These are phyloP conservation scores for Pelargonium fulgidum DNA, from an alignment of 441 rosid species.

Conservation along the genomic window DNA sequence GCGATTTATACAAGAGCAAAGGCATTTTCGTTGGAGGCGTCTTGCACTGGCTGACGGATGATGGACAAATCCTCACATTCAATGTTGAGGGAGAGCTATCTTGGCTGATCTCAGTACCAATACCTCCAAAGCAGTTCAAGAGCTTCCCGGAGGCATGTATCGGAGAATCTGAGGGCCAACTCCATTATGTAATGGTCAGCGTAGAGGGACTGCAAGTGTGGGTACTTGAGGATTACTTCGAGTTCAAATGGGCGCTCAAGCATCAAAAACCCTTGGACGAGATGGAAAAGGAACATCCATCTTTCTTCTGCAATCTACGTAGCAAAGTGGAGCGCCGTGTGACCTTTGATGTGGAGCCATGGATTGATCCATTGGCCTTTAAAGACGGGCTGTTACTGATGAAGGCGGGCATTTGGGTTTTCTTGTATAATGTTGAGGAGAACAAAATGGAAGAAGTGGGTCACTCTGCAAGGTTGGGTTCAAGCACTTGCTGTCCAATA, in stretches of 20 bases:
- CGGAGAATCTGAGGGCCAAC: constrained; percentile 28
- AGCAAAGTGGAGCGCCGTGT: constrained; percentile 14
- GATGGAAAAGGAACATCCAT: constrained; percentile 30
- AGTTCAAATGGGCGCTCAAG: constrained; percentile 31
- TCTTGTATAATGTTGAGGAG: constrained; percentile 21
- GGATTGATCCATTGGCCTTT: constrained; percentile 39
- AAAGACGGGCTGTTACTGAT: constrained; percentile 28
- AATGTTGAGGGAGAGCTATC: constrained; percentile 26
- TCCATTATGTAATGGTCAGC: constrained; percentile 28
- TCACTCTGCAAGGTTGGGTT: constrained; percentile 17
- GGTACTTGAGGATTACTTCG: constrained; percentile 38
- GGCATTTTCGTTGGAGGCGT: constrained; percentile 30
- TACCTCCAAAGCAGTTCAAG: constrained; percentile 22
- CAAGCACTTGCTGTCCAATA: constrained; percentile 13
- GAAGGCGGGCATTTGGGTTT: constrained; percentile 24
- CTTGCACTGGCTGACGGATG: constrained; percentile 37
- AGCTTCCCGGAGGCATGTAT: constrained; percentile 30
- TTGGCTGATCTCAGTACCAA: constrained; percentile 31
- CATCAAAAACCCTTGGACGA: constrained; percentile 20
- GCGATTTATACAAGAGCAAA: constrained; percentile 26
- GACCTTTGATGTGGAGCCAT: constrained; percentile 1
- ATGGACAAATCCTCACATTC: constrained; percentile 31
- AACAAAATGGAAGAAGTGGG: constrained; percentile 24
- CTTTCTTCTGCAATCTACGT: constrained; percentile 16
- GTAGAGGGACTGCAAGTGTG: constrained; percentile 34